Conservation (phyloP, 139 green algal species). For the Chlamydomonas urium region DNA sequence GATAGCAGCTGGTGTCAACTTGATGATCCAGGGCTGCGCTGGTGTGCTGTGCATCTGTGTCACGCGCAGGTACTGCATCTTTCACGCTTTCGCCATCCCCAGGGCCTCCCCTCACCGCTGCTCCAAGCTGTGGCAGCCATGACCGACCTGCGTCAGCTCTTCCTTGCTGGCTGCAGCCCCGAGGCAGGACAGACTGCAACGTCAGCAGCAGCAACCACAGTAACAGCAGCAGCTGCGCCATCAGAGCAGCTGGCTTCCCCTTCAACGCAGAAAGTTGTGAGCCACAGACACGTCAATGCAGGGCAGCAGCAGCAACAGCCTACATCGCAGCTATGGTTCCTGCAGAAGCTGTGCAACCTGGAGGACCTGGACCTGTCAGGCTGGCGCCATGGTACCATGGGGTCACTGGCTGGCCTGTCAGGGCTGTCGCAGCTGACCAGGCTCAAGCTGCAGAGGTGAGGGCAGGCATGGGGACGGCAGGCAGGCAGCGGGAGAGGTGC, state of each 20-base stretch:
- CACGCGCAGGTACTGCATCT: background rate
- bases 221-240: no score
- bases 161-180: background rate
- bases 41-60: no score
- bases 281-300: no score
- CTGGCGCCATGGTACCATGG: background rate
- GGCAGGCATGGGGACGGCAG: no score
- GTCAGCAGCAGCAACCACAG: background rate
- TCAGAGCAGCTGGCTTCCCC: no score
- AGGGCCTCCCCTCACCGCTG: background rate
- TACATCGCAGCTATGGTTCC: conserved; percentile 11
- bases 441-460: conserved; percentile 10
- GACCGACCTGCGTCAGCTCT: background rate
- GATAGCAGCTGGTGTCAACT: no score
- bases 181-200: background rate
- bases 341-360: background rate
- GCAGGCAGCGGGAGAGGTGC: no score
- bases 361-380: conserved; percentile 2
- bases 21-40: no score
- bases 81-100: conserved; percentile 1
- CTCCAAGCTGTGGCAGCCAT: background rate
- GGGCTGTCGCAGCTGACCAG: background rate
- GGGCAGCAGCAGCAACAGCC: no score
- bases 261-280: no score
- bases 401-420: background rate